These are phyloP conservation scores for Candida smagusa DNA, from an alignment of 1,139 yeast genomes.

Conservation along the genomic window DNA sequence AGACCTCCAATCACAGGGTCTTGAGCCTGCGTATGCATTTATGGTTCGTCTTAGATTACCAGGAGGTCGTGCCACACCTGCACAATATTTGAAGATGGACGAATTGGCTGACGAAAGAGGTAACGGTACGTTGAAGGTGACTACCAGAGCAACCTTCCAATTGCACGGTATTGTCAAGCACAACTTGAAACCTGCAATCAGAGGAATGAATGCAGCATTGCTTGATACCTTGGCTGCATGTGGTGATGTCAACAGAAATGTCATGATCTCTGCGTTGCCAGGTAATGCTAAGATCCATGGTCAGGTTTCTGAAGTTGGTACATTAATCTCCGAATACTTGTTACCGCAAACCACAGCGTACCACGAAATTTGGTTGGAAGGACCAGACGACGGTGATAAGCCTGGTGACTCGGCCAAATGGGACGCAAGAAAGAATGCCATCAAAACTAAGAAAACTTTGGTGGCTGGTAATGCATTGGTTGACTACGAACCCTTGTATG, in stretches of 20 bases:
- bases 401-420: conserved; percentile 68
- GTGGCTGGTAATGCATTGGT: conserved; percentile 86
- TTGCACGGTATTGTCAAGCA: conserved; percentile 93
- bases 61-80: conserved; percentile 86
- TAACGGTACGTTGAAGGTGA: conserved; percentile 88
- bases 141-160: conserved; percentile 97
- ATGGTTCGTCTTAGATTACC: conserved; percentile 97
- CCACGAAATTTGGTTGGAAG: conserved; percentile 95
- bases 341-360: conserved; percentile 93
- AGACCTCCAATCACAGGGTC: conserved; percentile 84
- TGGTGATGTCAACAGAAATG: conserved; percentile 98
- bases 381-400: conserved; percentile 72
- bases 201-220: conserved; percentile 87
- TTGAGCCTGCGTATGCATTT: conserved; percentile 93
- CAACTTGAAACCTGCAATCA: conserved; percentile 82
- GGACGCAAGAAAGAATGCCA: conserved; percentile 73
- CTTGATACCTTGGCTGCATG: conserved; percentile 97
- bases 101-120: conserved; percentile 81
- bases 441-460: conserved; percentile 72
- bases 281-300: conserved; percentile 77
- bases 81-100: conserved; percentile 85
- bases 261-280: conserved; percentile 87
- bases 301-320: conserved; percentile 65
- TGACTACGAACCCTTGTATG: conserved; percentile 84
- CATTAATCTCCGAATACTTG: conserved; percentile 71